Conservation (phyloP, 2,329 filamentous ascomycete species). For the Nigrograna mackinnonii region DNA sequence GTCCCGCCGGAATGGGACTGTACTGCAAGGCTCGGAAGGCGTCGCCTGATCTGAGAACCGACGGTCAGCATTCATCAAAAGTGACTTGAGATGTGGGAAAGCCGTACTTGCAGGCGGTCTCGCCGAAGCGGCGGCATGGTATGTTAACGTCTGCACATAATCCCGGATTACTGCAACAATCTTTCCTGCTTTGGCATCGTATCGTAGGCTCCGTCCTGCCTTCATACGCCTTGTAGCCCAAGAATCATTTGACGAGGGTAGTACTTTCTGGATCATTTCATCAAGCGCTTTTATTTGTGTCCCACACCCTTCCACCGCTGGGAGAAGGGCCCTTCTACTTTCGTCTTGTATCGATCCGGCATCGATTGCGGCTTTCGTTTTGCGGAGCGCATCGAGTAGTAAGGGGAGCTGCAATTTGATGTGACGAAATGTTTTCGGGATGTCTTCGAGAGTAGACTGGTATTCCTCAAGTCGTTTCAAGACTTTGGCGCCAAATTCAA, state of each 20-base stretch:
- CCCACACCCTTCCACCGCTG: conserved; percentile 12
- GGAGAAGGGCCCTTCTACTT: conserved; percentile 6
- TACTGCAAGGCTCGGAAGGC: conserved; percentile 6
- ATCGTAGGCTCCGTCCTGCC: conserved; percentile 11
- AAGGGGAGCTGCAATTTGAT: conserved; percentile 12
- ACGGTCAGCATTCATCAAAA: neutral
- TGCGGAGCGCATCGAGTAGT: conserved; percentile 8
- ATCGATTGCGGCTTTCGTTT: conserved; percentile 5
- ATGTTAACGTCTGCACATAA: conserved; percentile 9
- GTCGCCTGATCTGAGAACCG: neutral
- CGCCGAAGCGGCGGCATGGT: conserved; percentile 1
- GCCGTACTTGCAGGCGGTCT: neutral
- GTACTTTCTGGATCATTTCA: conserved; percentile 9
- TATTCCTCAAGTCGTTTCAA: conserved; percentile 14
- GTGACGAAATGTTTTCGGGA: conserved; percentile 12
- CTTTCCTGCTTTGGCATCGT: conserved; percentile 14
- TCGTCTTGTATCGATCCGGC: conserved; percentile 7
- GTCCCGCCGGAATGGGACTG: conserved; percentile 7
- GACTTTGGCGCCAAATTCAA: conserved; percentile 12
- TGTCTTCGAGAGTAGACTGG: conserved; percentile 4
- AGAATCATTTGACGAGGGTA: conserved; percentile 9
- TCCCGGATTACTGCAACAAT: conserved; percentile 6
- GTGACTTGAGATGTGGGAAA: neutral
- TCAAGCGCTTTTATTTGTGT: conserved; percentile 13
- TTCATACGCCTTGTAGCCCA: conserved; percentile 10